Evolutionary conservation across 2,329 filamentous ascomycete genomes (phyloP).

Genomic region (Dactylonectria macrodidyma): DNA sequence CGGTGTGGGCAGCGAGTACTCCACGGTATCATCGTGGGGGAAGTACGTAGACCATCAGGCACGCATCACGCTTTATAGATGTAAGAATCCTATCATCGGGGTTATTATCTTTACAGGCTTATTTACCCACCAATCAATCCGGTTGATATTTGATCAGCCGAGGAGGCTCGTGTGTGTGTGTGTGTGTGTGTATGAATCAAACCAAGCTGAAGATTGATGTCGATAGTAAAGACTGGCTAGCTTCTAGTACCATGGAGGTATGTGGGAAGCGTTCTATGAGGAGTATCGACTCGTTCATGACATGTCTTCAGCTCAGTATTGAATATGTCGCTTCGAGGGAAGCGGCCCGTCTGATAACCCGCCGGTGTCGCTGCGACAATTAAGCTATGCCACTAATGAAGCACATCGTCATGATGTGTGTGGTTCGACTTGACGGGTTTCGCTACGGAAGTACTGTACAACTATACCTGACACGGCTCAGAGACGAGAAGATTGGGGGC

Average conservation of each 20-base stretch:
- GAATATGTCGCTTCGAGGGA: background rate
- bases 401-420: background rate
- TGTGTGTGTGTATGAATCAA: background rate
- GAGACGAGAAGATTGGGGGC: constrained; percentile 19
- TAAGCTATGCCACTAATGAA: background rate
- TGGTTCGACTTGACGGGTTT: background rate
- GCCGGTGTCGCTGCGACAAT: background rate
- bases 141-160: background rate
- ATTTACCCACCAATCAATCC: background rate
- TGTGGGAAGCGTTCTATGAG: too few species aligned
- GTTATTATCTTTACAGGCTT: background rate
- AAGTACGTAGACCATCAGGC: background rate
- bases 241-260: background rate
- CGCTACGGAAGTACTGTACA: constrained; percentile 3
- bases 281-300: too few species aligned
- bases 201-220: background rate
- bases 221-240: background rate
- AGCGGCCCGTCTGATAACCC: background rate
- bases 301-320: too few species aligned
- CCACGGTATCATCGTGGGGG: constrained; percentile 9
- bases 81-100: background rate
- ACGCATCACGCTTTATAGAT: constrained; percentile 5
- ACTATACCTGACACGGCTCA: constrained; percentile 1
- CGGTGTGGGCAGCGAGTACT: background rate
- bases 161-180: background rate